phyloP scores from a whole-genome alignment of 106 monocot genomes.

The Posidonia australis region DNA sequence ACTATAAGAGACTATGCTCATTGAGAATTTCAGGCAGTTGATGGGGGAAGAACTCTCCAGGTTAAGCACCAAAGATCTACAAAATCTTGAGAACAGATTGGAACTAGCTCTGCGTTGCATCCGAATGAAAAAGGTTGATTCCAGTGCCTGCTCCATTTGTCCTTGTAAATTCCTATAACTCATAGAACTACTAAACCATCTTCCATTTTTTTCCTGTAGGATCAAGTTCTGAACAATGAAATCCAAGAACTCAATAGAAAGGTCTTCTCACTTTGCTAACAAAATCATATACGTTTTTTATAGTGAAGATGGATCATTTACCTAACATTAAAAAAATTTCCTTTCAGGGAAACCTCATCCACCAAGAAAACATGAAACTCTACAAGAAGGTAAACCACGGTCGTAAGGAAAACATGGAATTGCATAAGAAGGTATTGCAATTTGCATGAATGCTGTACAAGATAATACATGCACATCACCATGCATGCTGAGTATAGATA shows the following conservation, averaged over 20 bases:
- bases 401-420: conserved; percentile 24
- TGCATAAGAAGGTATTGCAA: conserved; percentile 24
- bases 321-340: background rate
- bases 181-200: background rate
- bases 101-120: conserved; percentile 1
- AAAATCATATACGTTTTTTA: background rate
- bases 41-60: background rate
- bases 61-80: background rate
- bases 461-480: background rate
- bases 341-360: conserved; percentile 27
- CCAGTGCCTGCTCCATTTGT: background rate
- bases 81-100: conserved; percentile 1
- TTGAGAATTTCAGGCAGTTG: conserved; percentile 1
- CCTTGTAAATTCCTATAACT: too few relatives aligned
- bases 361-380: conserved; percentile 35
- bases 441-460: background rate
- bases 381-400: conserved; percentile 31
- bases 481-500: too few relatives aligned
- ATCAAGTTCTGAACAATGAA: background rate
- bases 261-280: background rate
- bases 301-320: background rate
- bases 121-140: background rate
- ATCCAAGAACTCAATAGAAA: background rate
- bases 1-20: background rate
- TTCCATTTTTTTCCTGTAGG: background rate